Evolutionary conservation across 139 green algal species (phyloP).

Genomic region (Marvania coccoides): DNA sequence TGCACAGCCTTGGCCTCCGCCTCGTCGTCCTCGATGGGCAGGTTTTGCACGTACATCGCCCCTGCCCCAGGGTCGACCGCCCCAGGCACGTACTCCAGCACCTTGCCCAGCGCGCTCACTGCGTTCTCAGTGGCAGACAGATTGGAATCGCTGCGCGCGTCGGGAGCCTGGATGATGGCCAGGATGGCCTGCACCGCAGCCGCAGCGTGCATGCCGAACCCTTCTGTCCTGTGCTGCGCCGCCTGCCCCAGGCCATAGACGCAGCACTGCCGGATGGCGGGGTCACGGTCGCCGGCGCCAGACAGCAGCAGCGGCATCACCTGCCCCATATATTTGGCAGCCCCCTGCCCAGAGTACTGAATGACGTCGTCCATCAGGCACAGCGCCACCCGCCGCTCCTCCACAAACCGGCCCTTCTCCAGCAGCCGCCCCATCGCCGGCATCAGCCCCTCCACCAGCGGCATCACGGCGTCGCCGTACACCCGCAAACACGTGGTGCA

Average conservation of each 20-base stretch:
- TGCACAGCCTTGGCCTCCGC: constrained; percentile 70
- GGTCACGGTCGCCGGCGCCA: constrained; percentile 35
- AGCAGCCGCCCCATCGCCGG: constrained; percentile 57
- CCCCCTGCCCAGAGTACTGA: constrained; percentile 65
- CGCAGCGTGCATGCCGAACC: constrained; percentile 40
- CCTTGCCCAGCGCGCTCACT: constrained; percentile 58
- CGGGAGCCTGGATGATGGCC: constrained; percentile 22
- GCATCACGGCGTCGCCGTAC: constrained; percentile 69
- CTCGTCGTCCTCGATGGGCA: constrained; percentile 62
- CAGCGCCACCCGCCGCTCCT: constrained; percentile 82
- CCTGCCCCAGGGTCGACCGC: constrained; percentile 9
- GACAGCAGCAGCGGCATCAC: constrained; percentile 69
- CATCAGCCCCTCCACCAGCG: constrained; percentile 78
- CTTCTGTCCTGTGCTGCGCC: constrained; percentile 47
- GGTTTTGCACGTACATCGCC: constrained; percentile 28
- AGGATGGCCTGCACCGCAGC: constrained; percentile 32
- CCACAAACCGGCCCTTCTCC: constrained; percentile 35
- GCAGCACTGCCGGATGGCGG: constrained; percentile 78
- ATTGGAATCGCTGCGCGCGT: constrained; percentile 52
- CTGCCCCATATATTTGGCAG: constrained; percentile 54
- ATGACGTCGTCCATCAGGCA: constrained; percentile 92
- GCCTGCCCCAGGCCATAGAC: constrained; percentile 87
- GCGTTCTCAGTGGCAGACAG: constrained; percentile 78
- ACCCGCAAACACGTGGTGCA: constrained; percentile 66
- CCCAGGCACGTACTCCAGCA: constrained; percentile 23